Evolutionary conservation across 2,329 filamentous ascomycete genomes (phyloP).

Genomic region (Aspergillus sp.): DNA sequence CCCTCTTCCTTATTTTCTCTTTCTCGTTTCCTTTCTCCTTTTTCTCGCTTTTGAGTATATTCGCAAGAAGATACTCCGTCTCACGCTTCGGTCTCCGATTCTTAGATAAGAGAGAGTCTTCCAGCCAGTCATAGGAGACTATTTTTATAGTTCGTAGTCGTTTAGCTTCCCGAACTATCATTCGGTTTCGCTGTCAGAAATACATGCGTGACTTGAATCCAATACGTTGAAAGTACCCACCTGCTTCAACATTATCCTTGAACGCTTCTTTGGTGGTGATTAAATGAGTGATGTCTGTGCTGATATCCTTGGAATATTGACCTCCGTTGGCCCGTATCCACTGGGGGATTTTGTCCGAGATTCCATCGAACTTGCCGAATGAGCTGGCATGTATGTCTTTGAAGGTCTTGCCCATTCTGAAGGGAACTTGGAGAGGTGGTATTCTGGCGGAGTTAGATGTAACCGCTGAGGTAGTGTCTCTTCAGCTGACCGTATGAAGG

Average conservation of each 20-base stretch:
- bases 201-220: no score
- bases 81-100: slow-evolving; percentile 37
- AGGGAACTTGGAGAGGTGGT: neutral
- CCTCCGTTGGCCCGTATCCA: slow-evolving; percentile 70
- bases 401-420: slow-evolving; percentile 50
- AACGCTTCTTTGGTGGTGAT: slow-evolving; percentile 67
- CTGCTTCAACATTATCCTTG: slow-evolving; percentile 48
- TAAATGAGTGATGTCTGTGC: slow-evolving; percentile 68
- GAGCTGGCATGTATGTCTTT: slow-evolving; percentile 57
- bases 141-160: slow-evolving; percentile 43
- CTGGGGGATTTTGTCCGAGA: slow-evolving; percentile 58
- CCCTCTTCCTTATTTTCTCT: neutral
- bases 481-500: no score
- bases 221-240: slow-evolving; percentile 26
- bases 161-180: slow-evolving; percentile 45
- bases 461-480: neutral
- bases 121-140: slow-evolving; percentile 51
- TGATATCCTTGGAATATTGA: slow-evolving; percentile 54
- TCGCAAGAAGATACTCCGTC: slow-evolving; percentile 41
- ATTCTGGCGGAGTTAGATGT: neutral
- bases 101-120: slow-evolving; percentile 45
- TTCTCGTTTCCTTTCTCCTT: neutral
- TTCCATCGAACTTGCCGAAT: slow-evolving; percentile 59
- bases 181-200: slow-evolving; percentile 18
- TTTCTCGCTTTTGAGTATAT: slow-evolving; percentile 35